Conservation (phyloP, 257 asterid genomes). For the Solanum chmielewskii region DNA sequence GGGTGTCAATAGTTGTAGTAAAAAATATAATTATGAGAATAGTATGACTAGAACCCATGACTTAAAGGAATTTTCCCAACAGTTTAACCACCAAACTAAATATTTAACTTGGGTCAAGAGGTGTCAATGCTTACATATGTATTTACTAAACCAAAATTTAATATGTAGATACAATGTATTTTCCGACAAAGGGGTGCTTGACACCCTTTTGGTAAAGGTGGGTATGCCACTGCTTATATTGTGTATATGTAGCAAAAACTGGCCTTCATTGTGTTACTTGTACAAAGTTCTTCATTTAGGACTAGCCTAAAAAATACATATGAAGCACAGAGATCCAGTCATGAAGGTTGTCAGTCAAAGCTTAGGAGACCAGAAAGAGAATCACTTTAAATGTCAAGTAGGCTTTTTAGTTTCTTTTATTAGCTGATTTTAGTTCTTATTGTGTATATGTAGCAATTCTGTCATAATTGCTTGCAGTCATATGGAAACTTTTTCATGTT, state of each 20-base stretch:
- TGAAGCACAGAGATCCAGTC: background rate
- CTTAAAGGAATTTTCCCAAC: too few species aligned
- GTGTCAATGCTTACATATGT: too few species aligned
- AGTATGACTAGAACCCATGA: too few species aligned
- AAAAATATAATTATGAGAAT: too few species aligned
- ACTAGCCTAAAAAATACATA: background rate
- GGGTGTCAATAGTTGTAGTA: too few species aligned
- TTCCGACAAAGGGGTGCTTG: too few species aligned
- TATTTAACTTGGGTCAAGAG: too few species aligned
- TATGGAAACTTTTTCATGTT: background rate
- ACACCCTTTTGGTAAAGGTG: too few species aligned
- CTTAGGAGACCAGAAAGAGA: background rate
- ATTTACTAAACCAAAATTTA: too few species aligned
- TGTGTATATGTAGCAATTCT: background rate
- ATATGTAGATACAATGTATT: too few species aligned
- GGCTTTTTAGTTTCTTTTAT: background rate
- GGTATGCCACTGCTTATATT: background rate
- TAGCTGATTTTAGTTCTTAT: background rate
- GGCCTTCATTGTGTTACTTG: background rate
- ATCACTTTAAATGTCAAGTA: background rate
- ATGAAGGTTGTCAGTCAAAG: background rate
- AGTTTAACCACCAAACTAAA: too few species aligned
- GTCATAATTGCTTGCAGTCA: background rate
- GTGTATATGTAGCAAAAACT: background rate
- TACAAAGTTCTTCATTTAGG: background rate